Conservation (phyloP, 345 rosid species). For the Heritiera littoralis region DNA sequence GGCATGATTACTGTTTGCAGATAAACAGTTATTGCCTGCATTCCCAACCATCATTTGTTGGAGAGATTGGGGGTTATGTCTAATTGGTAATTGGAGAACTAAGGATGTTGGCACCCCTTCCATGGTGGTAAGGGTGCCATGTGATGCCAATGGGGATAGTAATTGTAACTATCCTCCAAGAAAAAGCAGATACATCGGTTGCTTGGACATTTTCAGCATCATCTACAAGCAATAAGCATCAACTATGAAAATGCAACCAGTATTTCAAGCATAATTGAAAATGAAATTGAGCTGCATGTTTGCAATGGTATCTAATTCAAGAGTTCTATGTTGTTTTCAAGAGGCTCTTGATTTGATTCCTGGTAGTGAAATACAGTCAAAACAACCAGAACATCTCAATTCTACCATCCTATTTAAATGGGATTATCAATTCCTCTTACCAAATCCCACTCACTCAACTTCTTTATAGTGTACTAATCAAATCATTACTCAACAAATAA, state of each 20-base stretch:
- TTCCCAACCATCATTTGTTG: neutral
- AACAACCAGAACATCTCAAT: neutral
- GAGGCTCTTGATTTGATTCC: too few species aligned
- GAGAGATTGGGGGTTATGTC: neutral
- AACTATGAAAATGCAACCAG: neutral
- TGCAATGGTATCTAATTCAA: neutral
- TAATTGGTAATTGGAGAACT: neutral
- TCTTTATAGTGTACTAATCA: neutral
- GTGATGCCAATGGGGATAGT: too few species aligned
- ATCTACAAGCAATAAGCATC: neutral
- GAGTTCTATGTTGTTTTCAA: neutral
- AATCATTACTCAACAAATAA: neutral
- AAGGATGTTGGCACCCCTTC: neutral
- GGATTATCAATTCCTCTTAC: neutral
- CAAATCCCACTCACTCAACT: neutral
- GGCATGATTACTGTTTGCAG: neutral
- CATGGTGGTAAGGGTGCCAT: neutral
- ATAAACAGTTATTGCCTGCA: neutral
- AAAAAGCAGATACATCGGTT: too few species aligned
- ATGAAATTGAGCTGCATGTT: neutral
- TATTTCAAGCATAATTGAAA: neutral
- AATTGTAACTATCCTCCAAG: too few species aligned
- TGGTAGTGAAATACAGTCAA: too few species aligned
- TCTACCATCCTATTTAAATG: neutral
- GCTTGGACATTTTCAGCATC: conserved; percentile 8